Percentiles rank a stretch among this genome's conserved stretches.
Conservation (phyloP, 140 eudicot genomes). For the Senecio squalidus region DNA sequence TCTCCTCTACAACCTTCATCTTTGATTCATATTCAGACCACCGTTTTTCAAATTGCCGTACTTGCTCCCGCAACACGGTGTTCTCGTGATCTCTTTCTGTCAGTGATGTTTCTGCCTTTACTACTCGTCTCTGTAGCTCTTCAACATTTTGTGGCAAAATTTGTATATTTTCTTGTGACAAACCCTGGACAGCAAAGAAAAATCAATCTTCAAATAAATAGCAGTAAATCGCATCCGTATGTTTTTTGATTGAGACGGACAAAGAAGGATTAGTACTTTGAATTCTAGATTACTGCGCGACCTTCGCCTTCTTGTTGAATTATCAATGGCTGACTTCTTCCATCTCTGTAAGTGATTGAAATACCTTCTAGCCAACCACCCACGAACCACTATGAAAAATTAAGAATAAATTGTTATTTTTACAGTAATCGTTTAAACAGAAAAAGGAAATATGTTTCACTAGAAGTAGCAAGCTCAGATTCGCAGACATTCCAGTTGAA, state of each 20-base stretch:
- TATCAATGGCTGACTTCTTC: slow-evolving; percentile 24
- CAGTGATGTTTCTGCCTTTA: slow-evolving; percentile 48
- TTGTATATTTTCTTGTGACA: slow-evolving; percentile 32
- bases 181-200: slow-evolving; percentile 37
- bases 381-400: slow-evolving; percentile 65
- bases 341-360: slow-evolving; percentile 40
- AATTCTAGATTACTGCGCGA: slow-evolving; percentile 34
- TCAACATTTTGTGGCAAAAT: slow-evolving; percentile 38
- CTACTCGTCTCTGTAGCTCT: slow-evolving; percentile 59
- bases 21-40: slow-evolving; percentile 73
- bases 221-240: neutral
- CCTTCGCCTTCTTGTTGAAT: slow-evolving; percentile 21
- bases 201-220: neutral
- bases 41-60: slow-evolving; percentile 51
- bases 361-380: slow-evolving; percentile 73
- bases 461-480: neutral
- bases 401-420: neutral
- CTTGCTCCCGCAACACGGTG: slow-evolving; percentile 54
- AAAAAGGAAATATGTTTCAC: neutral
- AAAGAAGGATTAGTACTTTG: slow-evolving; percentile 38
- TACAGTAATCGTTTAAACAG: too few relatives aligned
- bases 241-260: neutral
- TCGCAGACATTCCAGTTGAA: neutral
- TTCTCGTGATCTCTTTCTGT: slow-evolving; percentile 68
- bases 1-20: slow-evolving; percentile 83